Conservation (phyloP, 331 rosid genomes). For the Malus hybrid region DNA sequence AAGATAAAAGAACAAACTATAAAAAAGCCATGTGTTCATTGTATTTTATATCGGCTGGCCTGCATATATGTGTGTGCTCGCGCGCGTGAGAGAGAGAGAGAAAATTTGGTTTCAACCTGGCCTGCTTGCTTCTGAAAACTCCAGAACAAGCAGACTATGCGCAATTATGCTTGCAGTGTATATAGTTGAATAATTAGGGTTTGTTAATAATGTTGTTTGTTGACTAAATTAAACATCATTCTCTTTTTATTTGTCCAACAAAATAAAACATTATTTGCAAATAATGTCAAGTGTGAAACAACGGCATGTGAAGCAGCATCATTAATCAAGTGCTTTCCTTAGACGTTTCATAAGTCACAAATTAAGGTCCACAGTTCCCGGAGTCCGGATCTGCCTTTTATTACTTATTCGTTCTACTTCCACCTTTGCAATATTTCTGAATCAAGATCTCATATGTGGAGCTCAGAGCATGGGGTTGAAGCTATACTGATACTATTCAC, state of each 20-base stretch:
- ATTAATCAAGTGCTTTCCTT: constrained; percentile 18
- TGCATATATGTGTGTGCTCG: background rate
- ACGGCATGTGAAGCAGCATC: constrained; percentile 3
- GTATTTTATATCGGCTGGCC: background rate
- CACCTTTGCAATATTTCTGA: background rate
- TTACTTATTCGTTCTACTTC: background rate
- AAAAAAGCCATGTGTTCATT: background rate
- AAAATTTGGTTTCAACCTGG: background rate
- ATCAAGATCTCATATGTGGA: too few relatives aligned
- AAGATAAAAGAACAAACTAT: constrained; percentile 1
- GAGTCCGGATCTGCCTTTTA: constrained; percentile 1
- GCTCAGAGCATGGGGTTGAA: background rate
- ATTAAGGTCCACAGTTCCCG: background rate
- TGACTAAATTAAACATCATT: background rate
- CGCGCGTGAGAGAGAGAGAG: background rate
- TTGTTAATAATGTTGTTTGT: constrained; percentile 22
- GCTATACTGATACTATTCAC: too few relatives aligned
- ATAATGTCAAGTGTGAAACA: too few relatives aligned
- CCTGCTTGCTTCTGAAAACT: background rate
- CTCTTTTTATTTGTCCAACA: background rate
- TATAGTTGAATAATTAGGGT: constrained; percentile 21
- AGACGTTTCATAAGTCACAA: constrained; percentile 16
- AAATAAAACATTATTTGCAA: too few relatives aligned
- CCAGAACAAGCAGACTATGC: background rate
- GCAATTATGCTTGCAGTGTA: background rate